phyloP scores from a whole-genome alignment of 306 rosid species.

The Cicer judaicum region DNA sequence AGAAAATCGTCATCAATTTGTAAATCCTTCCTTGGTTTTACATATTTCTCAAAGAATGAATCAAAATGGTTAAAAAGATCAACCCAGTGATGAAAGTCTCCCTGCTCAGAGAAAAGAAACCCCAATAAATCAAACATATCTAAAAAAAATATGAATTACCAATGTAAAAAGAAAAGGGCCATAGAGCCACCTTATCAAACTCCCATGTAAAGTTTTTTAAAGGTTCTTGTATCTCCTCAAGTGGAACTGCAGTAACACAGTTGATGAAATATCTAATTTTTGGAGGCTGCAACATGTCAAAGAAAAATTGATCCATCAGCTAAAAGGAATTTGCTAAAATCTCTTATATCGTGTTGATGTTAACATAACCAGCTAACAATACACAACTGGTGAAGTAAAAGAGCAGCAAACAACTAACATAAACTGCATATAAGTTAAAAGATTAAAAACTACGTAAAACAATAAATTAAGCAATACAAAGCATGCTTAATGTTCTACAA shows the following conservation, averaged over 20 bases:
- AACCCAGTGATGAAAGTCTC: constrained; percentile 99
- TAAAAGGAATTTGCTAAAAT: not conserved
- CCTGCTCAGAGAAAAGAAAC: constrained; percentile 64
- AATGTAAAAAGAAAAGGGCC: constrained; percentile 39
- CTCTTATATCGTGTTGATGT: constrained; percentile 5
- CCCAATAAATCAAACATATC: constrained; percentile 49
- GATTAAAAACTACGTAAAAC: not conserved
- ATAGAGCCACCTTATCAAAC: constrained; percentile 79
- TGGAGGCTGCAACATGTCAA: constrained; percentile 78
- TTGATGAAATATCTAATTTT: constrained; percentile 82
- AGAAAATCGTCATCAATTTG: constrained; percentile 80
- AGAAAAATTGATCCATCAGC: constrained; percentile 37
- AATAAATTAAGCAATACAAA: not conserved
- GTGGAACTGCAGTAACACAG: constrained; percentile 79
- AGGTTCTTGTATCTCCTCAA: constrained; percentile 86
- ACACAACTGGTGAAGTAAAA: not conserved
- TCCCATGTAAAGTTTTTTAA: constrained; percentile 87
- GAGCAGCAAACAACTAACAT: not conserved
- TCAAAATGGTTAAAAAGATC: constrained; percentile 96
- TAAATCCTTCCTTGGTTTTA: constrained; percentile 92
- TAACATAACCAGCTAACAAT: constrained; percentile 19
- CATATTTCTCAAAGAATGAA: constrained; percentile 92
- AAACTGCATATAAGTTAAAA: constrained; percentile 5
- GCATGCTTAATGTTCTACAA: not conserved
- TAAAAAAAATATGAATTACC: constrained; percentile 22